A percentile compares a stretch with the other conserved stretches of the same genome.
Conservation (phyloP, 345 rosid species). For the Excoecaria cochinchinensis region DNA sequence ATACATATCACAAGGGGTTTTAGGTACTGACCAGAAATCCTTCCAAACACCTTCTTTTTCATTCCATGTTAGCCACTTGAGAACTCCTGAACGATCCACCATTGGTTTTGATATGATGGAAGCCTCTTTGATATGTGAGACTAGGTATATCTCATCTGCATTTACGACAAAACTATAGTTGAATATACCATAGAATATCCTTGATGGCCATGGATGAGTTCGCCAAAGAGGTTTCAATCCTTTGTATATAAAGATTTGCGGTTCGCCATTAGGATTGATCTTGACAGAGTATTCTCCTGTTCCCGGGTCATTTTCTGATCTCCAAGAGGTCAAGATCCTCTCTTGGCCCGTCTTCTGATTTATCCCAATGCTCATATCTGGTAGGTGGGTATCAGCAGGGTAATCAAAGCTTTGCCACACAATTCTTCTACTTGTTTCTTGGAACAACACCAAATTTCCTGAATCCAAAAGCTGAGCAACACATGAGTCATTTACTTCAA, state of each 20-base stretch:
- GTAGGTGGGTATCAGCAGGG: constrained; percentile 6
- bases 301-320: constrained; percentile 11
- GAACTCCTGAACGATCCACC: background rate
- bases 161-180: background rate
- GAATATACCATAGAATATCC: background rate
- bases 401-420: constrained; percentile 39
- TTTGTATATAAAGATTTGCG: background rate
- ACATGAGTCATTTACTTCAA: background rate
- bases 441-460: constrained; percentile 28
- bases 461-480: constrained; percentile 20
- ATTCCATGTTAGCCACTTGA: background rate
- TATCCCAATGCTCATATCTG: background rate
- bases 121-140: background rate
- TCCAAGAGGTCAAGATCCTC: constrained; percentile 5
- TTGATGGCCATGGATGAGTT: background rate
- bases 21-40: background rate
- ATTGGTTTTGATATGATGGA: background rate
- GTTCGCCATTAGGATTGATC: background rate
- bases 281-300: background rate
- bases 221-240: background rate
- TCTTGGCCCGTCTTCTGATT: background rate
- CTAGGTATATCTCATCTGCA: background rate
- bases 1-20: background rate
- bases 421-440: background rate
- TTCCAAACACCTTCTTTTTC: background rate